phyloP scores from a whole-genome alignment of 306 rosid species.

The Heteromeles arbutifolia region DNA sequence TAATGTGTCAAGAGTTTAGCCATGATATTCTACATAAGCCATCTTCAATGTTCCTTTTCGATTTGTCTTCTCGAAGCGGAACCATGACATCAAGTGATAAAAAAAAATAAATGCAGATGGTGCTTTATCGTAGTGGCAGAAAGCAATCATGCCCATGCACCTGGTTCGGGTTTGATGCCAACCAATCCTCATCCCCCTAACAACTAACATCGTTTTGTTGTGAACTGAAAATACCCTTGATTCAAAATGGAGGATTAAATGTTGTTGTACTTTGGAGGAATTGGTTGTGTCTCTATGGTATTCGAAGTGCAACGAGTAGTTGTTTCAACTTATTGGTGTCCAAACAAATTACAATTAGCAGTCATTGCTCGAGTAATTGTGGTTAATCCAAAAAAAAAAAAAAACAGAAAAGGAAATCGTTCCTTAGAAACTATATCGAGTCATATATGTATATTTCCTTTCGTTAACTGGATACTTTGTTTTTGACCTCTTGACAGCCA shows the following conservation, averaged over 20 bases:
- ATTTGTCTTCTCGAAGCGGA: neutral
- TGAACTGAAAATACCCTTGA: neutral
- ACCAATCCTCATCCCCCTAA: too few species aligned
- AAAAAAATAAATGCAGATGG: too few species aligned
- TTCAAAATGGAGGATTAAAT: neutral
- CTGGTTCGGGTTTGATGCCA: too few species aligned
- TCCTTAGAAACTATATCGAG: too few species aligned
- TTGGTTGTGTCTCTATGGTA: neutral
- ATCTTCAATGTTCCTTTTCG: too few species aligned
- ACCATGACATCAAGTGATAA: neutral
- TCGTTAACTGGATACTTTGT: neutral
- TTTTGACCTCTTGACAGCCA: conserved; percentile 41
- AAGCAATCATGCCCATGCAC: too few species aligned
- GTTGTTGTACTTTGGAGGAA: neutral
- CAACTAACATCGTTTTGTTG: too few species aligned
- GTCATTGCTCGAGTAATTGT: neutral
- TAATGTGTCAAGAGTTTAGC: neutral
- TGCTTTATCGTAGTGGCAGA: too few species aligned
- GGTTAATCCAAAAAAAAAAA: too few species aligned
- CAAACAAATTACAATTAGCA: too few species aligned
- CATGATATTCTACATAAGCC: neutral
- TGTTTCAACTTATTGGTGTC: neutral
- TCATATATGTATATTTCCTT: neutral
- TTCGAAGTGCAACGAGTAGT: neutral
- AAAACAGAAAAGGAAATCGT: too few species aligned